Base-by-base conservation (phyloP, 1,139 yeast species). In the Saccharomycopsis crataegensis region DNA sequence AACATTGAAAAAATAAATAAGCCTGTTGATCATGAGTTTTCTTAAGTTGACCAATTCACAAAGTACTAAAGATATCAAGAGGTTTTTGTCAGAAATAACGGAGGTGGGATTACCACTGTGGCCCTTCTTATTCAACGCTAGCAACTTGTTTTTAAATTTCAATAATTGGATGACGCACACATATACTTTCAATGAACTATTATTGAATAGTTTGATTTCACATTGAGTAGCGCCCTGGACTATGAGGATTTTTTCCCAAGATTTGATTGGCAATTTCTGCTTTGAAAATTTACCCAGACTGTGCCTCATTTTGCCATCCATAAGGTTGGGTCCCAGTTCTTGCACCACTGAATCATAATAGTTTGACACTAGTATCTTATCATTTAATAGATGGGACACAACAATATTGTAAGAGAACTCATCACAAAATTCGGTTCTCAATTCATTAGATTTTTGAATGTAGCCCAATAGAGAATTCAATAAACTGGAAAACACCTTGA, bases 381-480 rank as follows among this genome's bases (percentile, higher is more conserved):
- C 54, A 31, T 31, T 49, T 17, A 53, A 36, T 8, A 53, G 54
- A 33, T 53, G 51, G 1, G 56, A 53, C 28, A 50, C 41, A 9
- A 53, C 51, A 22, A 50, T 42, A 14, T 49, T 45, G 41, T 53
- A 53, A 8, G 49, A 43, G 22, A 53, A 51, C 47, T 53, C 54
- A 34, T 53, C 56, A 22, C 16, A 50, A 31, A 53, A 53, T 17
- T 44, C 52, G 32, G 40, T n/a, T 36, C 11, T 11, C 40, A n/a
- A 36, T 11, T 36, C n/a, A 11, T 36, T 36, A 2, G 11, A n/a
- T n/a, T 36, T 36, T 3, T 11, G n/a, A 36, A 11, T 36, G 5
- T 36, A 36, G 3, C n/a, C n/a, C 11, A n/a, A 36, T 11, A 36
- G 11, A 11, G 40, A 36, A 11, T 36, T 36, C 28, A 36, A n/a